Percentiles rank a stretch among this genome's conserved stretches.
Evolutionary conservation across 306 rosid species (phyloP).

Genomic region (Mimosa pudica): DNA sequence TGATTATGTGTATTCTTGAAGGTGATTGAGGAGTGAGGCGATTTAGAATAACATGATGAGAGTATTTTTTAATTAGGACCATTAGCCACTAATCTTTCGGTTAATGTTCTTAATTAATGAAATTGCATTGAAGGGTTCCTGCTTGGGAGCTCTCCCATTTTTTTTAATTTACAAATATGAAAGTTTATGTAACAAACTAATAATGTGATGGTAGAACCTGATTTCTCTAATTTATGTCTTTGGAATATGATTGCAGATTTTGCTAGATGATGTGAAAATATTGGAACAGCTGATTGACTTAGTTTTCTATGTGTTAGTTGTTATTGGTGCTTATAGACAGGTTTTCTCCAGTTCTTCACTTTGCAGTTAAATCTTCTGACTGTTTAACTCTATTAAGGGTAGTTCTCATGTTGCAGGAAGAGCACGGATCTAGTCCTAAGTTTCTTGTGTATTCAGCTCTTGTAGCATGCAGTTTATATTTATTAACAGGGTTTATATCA

Average conservation of each 20-base stretch:
- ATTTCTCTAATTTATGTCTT: constrained; percentile 30
- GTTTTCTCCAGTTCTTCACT: constrained; percentile 46
- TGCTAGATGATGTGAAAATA: constrained; percentile 80
- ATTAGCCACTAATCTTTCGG: constrained; percentile 2
- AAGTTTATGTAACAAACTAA: constrained; percentile 6
- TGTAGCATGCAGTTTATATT: constrained; percentile 74
- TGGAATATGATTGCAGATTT: constrained; percentile 60
- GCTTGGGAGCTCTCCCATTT: constrained; percentile 1
- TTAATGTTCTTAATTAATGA: not conserved
- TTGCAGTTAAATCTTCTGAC: constrained; percentile 35
- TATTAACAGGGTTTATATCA: constrained; percentile 76
- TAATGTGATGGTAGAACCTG: constrained; percentile 30
- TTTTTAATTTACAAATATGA: constrained; percentile 19
- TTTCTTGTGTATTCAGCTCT: constrained; percentile 74
- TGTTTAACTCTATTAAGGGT: constrained; percentile 39
- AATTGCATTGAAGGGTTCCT: not conserved
- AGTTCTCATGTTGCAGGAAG: constrained; percentile 67
- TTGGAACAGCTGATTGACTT: constrained; percentile 80
- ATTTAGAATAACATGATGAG: not conserved
- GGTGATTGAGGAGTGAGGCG: constrained; percentile 6
- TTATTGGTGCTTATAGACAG: constrained; percentile 73
- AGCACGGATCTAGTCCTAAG: constrained; percentile 44
- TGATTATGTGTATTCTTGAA: constrained; percentile 10
- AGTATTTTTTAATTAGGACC: not conserved
- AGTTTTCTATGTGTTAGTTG: constrained; percentile 76